Percentiles rank a stretch among this genome's conserved stretches.
phyloP scores from a whole-genome alignment of 768 basidiomycete species.

The Suillus cothurnatus region DNA sequence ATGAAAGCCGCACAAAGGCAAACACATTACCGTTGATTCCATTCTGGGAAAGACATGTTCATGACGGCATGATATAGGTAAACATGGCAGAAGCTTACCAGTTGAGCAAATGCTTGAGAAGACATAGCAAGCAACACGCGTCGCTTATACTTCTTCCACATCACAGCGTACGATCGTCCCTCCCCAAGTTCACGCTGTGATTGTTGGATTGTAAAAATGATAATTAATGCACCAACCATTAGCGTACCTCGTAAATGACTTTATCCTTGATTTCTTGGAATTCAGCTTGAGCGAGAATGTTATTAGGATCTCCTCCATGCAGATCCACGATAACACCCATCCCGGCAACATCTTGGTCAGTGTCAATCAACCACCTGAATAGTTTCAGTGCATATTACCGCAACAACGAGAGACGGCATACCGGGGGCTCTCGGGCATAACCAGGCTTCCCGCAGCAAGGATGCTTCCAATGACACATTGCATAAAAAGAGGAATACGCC shows the following conservation, averaged over 20 bases:
- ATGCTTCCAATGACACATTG: conserved; percentile 87
- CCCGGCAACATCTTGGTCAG: conserved; percentile 80
- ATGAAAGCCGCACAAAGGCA: conserved; percentile 14
- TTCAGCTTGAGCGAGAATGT: conserved; percentile 75
- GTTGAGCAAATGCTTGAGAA: conserved; percentile 92
- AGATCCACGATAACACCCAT: conserved; percentile 86
- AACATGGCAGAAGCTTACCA: conserved; percentile 53
- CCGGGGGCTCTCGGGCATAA: conserved; percentile 92
- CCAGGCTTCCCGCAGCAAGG: conserved; percentile 74
- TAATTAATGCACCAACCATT: background rate
- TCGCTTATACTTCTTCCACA: conserved; percentile 89
- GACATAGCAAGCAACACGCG: conserved; percentile 93
- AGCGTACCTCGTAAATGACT: conserved; percentile 65
- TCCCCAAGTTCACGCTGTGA: conserved; percentile 73
- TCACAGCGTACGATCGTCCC: conserved; percentile 69
- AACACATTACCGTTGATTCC: conserved; percentile 81
- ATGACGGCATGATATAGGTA: background rate
- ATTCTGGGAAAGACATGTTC: conserved; percentile 53
- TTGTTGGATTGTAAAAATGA: conserved; percentile 6
- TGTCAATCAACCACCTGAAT: conserved; percentile 86
- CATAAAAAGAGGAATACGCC: conserved; percentile 87
- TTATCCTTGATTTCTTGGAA: conserved; percentile 88
- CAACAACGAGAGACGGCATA: conserved; percentile 29
- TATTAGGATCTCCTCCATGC: conserved; percentile 76
- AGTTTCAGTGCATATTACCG: conserved; percentile 9